Percentiles rank a stretch among this genome's conserved stretches.
These are phyloP conservation scores for Acorus calamus DNA, from an alignment of 106 monocot genomes.

Conservation along the genomic window DNA sequence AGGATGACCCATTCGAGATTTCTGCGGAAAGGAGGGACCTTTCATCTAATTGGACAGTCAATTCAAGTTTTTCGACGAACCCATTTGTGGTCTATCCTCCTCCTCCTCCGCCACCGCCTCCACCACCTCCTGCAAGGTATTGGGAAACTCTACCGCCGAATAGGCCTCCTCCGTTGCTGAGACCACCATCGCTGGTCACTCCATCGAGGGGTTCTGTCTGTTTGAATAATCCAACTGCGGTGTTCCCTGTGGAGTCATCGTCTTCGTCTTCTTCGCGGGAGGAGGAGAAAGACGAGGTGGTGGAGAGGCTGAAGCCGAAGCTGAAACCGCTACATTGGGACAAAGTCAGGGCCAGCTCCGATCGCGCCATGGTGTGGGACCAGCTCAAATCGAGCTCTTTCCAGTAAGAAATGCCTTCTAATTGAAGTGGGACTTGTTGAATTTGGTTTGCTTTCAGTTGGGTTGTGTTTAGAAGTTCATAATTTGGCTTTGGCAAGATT, in stretches of 20 bases:
- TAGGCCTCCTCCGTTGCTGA: too few relatives aligned
- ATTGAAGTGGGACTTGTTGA: neutral
- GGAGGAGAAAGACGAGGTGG: slow-evolving; percentile 14
- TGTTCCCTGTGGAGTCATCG: neutral
- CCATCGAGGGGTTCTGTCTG: neutral
- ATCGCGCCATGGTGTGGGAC: slow-evolving; percentile 88
- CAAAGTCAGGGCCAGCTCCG: slow-evolving; percentile 88
- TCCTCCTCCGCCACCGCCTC: slow-evolving; percentile 21
- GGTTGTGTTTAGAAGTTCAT: too few relatives aligned
- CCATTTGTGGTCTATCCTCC: neutral
- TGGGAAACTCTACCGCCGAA: slow-evolving; percentile 30
- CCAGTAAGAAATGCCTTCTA: slow-evolving; percentile 40
- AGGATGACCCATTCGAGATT: too few relatives aligned
- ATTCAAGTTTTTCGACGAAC: too few relatives aligned
- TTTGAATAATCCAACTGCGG: slow-evolving; percentile 4
- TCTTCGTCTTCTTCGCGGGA: too few relatives aligned
- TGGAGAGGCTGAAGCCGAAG: slow-evolving; percentile 40
- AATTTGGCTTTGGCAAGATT: too few relatives aligned
- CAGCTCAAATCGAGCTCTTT: slow-evolving; percentile 91
- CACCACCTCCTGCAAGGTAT: slow-evolving; percentile 28
- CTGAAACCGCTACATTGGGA: slow-evolving; percentile 97
- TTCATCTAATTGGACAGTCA: too few relatives aligned
- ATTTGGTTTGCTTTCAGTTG: neutral
- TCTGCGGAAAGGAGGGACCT: too few relatives aligned
- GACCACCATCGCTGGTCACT: too few relatives aligned